Base-by-base conservation (phyloP, 1,284 basidiomycete species). In the Rhodotorula sp. region DNA sequence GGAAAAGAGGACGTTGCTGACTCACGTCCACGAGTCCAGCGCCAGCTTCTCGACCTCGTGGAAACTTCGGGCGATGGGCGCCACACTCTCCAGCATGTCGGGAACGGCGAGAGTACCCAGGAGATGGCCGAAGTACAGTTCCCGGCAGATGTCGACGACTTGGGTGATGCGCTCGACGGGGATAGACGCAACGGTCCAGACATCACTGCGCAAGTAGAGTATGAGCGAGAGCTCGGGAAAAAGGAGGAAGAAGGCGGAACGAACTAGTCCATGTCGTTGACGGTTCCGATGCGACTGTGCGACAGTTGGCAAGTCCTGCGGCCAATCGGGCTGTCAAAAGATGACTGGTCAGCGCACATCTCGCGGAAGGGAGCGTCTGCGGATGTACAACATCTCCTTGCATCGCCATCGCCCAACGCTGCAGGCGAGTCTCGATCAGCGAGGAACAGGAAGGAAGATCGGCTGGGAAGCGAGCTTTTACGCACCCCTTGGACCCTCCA, bases 251-350 rank as follows among this genome's bases (percentile, higher is more conserved):
- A 8, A 2, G 37, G 46, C 4, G 16, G 26, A 11, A 59, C 71
- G 48, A 46, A 73, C 71, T 70, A 73, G 51, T 67, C 64, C 65
- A 70, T 73, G 46, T 73, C 71, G 55, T 66, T 66, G 24, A 62
- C 56, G 4, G 53, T 52, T 0, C 69, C 69, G 46, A 70, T 47
- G 13, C 72, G 69, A 8, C 51, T 65, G 48, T 73, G 72, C 37
- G 60, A 46, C 16, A 67, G 64, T 31, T 59, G 51, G 47, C 72
- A 73, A 0, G 72, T 73, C 26, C 56, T 56, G 6, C 72, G 55
- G 0, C 72, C 72, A 11, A 50, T 53, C 15, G 69, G 64, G 30
- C 55, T 56, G 24, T 40, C 13, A 44, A 24, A 24, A 24, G 11
- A 30, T 20, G 6, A 26, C 22, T 37, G n/a, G 34, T 37, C 54